phyloP scores from a whole-genome alignment of 768 basidiomycete genomes.

The Holtermannia corniformis region DNA sequence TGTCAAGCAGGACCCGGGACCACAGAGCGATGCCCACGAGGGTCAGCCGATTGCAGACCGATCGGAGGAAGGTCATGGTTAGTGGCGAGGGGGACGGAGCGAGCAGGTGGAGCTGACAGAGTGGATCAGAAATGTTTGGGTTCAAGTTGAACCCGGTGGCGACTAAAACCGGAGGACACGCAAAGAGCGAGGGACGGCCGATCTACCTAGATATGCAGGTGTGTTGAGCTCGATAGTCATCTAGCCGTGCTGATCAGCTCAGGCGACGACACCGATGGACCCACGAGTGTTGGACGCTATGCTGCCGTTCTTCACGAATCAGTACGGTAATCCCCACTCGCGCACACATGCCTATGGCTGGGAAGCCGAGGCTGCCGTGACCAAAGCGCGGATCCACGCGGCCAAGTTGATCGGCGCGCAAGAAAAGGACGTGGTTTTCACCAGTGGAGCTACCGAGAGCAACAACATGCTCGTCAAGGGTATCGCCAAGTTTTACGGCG shows the following conservation, averaged over 20 bases:
- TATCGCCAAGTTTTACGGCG: constrained; percentile 86
- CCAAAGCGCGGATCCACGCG: constrained; percentile 84
- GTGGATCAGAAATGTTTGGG: constrained; percentile 31
- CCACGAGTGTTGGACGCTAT: constrained; percentile 94
- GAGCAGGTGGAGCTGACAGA: background rate
- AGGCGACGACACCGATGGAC: constrained; percentile 97
- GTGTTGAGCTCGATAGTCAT: constrained; percentile 17
- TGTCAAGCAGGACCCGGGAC: background rate
- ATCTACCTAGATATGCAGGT: constrained; percentile 99
- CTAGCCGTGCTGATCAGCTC: background rate
- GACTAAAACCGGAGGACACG: constrained; percentile 35
- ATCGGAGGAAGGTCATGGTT: background rate
- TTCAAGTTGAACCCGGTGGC: constrained; percentile 37
- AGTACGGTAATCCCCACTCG: constrained; percentile 95
- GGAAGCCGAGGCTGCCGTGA: constrained; percentile 94
- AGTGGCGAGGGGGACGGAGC: background rate
- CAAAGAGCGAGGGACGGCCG: constrained; percentile 50
- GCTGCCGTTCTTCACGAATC: constrained; percentile 89
- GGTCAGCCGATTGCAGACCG: background rate
- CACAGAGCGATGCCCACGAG: background rate
- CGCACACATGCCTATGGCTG: constrained; percentile 98
- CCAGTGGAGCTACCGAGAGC: constrained; percentile 93
- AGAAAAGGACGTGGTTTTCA: constrained; percentile 91
- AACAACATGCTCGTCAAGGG: constrained; percentile 99
- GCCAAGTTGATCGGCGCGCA: constrained; percentile 91